phyloP scores from a whole-genome alignment of 2,329 filamentous ascomycete genomes.

The Rhinocladiella similis region DNA sequence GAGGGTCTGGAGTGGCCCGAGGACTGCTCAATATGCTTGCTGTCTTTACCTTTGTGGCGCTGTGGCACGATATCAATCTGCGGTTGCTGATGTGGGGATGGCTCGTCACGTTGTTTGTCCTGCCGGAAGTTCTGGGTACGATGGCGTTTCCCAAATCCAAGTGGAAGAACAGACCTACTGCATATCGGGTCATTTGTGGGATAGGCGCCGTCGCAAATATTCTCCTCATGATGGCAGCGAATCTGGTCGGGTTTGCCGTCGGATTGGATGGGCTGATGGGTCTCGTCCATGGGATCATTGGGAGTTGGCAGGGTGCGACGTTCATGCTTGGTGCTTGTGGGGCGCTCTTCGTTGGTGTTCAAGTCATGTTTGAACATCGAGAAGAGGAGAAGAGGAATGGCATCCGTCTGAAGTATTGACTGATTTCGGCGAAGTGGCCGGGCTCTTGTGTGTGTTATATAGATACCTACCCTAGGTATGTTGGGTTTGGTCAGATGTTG shows the following conservation, averaged over 20 bases:
- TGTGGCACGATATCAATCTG: conserved; percentile 97
- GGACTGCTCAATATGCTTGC: conserved; percentile 74
- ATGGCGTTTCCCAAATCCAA: conserved; percentile 71
- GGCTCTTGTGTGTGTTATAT: neutral
- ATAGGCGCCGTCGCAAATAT: conserved; percentile 80
- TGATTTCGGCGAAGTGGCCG: conserved; percentile 37
- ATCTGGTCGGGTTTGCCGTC: conserved; percentile 91
- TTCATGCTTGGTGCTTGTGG: conserved; percentile 72
- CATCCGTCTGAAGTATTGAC: conserved; percentile 80
- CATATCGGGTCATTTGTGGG: conserved; percentile 78
- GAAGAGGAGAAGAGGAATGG: conserved; percentile 81
- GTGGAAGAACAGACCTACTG: conserved; percentile 68
- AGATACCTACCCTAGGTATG: neutral
- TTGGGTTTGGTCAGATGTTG: no score
- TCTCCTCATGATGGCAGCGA: conserved; percentile 93
- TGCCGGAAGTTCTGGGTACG: conserved; percentile 77
- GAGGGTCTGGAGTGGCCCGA: conserved; percentile 47
- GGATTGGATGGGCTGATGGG: conserved; percentile 83
- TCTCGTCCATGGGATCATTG: conserved; percentile 72
- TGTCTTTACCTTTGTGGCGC: conserved; percentile 93
- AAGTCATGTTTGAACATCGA: conserved; percentile 95
- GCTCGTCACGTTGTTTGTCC: conserved; percentile 90
- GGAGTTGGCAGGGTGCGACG: conserved; percentile 70
- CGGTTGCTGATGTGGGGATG: conserved; percentile 93
- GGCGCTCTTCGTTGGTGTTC: conserved; percentile 79